Evolutionary conservation across 441 rosid species (phyloP), one percentile per base, ranked within the genome.

Genomic region (Bocquillonia castaneifolia): DNA sequence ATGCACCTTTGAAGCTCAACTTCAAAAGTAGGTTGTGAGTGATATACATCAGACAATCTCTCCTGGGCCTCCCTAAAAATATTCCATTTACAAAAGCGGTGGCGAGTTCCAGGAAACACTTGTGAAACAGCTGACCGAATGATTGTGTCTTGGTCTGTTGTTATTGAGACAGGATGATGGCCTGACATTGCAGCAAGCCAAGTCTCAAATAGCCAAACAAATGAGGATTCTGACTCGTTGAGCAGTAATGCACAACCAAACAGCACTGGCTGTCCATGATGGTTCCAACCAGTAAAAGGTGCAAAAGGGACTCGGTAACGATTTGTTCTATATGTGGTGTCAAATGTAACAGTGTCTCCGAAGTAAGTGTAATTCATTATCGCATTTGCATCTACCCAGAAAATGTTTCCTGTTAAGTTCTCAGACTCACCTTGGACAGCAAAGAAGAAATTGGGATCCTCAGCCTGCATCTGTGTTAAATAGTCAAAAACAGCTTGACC

Each of bases 371-470:
- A 91, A 65, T 87, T 84, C 59, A 57, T 47, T 74, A 79, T 80
- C 28, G 96, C 81, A 78, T 79, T 86, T 18, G 92, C 83, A 82
- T 91, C 96, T 25, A 93, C 92, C 97, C 97, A 91, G 73, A 91
- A 86, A 39, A 86, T 86, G 61, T 89, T 91, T 61, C 85, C 80
- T 26, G 61, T 42, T 58, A 78, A 82, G 61, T 84, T 84, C 59
- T 84, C 89, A 18, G 81, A 87, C 48, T 86, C 81, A 25, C 87
- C 86, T 71, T 87, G 93, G 23, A 91, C 80, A 5, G 93, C 86
- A 47, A 71, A 87, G 72, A 82, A 89, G 82, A 89, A 89, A 78
- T 67, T 78, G 0, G 90, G 80, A 73, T 86, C 84, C 63, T 80
- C 85, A 0, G 80, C 80, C 62, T 79, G 84, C 94, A 85, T 84